Evolutionary conservation across 2,329 filamentous ascomycete genomes (phyloP).

Genomic region (Trichoderma arundinaceum): DNA sequence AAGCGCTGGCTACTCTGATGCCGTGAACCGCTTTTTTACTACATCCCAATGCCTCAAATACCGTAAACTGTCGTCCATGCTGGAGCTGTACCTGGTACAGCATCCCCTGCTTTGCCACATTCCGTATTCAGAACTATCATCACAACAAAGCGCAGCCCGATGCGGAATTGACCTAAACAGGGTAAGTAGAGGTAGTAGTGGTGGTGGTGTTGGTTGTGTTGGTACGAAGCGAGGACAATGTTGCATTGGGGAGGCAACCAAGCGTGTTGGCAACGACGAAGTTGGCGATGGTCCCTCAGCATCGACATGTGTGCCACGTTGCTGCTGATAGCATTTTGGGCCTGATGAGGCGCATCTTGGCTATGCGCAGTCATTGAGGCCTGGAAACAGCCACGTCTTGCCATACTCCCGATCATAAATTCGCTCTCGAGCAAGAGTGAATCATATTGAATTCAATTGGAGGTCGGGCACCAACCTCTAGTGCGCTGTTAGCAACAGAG

Average conservation of each 20-base stretch:
- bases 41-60: not conserved
- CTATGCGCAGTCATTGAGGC: not conserved
- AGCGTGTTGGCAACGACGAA: not conserved
- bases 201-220: no score
- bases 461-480: conserved; percentile 26
- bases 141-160: no score
- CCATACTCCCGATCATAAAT: not conserved
- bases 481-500: conserved; percentile 1
- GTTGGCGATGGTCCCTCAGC: not conserved
- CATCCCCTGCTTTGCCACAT: conserved; percentile 3
- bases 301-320: no score
- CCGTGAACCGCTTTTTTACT: not conserved
- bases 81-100: conserved; percentile 1
- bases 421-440: not conserved
- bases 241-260: not conserved
- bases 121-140: not conserved
- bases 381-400: not conserved
- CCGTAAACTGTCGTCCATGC: not conserved
- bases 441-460: not conserved
- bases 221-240: not conserved
- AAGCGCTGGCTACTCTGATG: conserved; percentile 11
- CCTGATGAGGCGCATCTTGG: no score
- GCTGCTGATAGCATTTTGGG: no score
- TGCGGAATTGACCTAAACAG: no score
- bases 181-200: no score